Base-by-base conservation (phyloP, 2,329 filamentous ascomycete species). In the Emericellopsis atlantica region DNA sequence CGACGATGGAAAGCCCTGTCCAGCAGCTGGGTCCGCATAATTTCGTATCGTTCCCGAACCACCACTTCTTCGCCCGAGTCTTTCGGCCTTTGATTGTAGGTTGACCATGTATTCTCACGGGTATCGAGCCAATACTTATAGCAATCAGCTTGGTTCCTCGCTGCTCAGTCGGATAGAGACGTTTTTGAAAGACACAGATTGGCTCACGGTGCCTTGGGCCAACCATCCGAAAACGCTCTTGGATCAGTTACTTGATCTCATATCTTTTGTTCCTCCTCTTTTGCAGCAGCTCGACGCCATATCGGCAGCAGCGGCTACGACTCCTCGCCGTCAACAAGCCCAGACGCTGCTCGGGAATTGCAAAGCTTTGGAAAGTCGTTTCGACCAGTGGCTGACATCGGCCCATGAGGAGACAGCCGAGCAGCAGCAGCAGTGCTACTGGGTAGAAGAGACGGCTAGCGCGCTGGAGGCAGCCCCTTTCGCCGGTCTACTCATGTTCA, bases 31-130 rank as follows among this genome's bases (percentile, higher is more conserved):
- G 72, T 0, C 68, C 74, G 0, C 54, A 56, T 4, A 53, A 57
- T 34, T 76, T 74, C 45, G 59, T 59, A 32, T 54, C 54, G 0
- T 77, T 77, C 40, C 74, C 74, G 2, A 61, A 67, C 10, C 74
- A 77, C 43, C 72, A 77, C 49, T 76, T 73, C 50, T 77, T 76
- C 42, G 65, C 66, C 21, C 64, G 72, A 10, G 62, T 76, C 5
- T 76, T 70, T 46, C 66, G 74, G 21, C 70, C 67, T 12, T 64
- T 59, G 37, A 68, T 67, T 36, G 72, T 75, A 58, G 59, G 71
- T 60, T 7, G 33, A 7, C 2, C 8, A 29, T 29, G 8, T 4
- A 9, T 29, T 29, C 26, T 21, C 6, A 29, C 26, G 26, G 9
- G 26, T 29, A 9, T 29, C 12, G 26, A 12, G 12, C 8, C 8